phyloP scores from a whole-genome alignment of 2,329 filamentous ascomycete species.

The Paracamarosporium sp. region DNA sequence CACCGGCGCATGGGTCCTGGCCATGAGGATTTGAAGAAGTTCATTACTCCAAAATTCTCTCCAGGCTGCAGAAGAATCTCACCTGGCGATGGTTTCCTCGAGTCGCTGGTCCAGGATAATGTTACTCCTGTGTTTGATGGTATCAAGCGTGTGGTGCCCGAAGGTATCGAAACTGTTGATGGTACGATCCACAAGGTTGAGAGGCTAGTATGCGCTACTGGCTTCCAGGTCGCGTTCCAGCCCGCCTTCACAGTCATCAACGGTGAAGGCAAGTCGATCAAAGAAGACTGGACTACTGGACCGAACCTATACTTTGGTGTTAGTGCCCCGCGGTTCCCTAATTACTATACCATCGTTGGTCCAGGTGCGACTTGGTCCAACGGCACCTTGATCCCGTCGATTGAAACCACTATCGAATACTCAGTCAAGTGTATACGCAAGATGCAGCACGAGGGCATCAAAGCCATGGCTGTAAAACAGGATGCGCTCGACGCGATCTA shows the following conservation, averaged over 20 bases:
- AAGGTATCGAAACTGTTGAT: constrained; percentile 41
- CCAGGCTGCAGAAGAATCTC: constrained; percentile 49
- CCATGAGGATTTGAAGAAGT: constrained; percentile 50
- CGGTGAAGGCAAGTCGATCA: constrained; percentile 41
- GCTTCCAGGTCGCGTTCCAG: constrained; percentile 45
- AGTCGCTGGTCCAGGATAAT: constrained; percentile 38
- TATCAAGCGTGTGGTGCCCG: constrained; percentile 42
- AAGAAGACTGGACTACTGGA: constrained; percentile 48
- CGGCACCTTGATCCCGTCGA: constrained; percentile 52
- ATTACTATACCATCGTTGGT: constrained; percentile 54
- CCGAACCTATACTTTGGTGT: constrained; percentile 53
- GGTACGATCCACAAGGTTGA: constrained; percentile 41
- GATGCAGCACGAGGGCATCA: constrained; percentile 41
- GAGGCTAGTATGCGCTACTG: constrained; percentile 40
- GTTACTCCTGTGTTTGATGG: constrained; percentile 33
- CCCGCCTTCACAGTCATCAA: constrained; percentile 55
- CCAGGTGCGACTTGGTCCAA: constrained; percentile 53
- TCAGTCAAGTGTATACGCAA: constrained; percentile 42
- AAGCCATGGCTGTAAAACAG: constrained; percentile 38
- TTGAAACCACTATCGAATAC: constrained; percentile 51
- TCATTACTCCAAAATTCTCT: constrained; percentile 57
- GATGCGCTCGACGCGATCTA: constrained; percentile 39
- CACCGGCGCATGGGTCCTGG: constrained; percentile 46
- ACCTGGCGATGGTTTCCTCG: constrained; percentile 41
- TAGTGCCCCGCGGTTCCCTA: constrained; percentile 52